These are phyloP conservation scores for Haplographium delicatum DNA, from an alignment of 495 filamentous ascomycete genomes.

Conservation along the genomic window DNA sequence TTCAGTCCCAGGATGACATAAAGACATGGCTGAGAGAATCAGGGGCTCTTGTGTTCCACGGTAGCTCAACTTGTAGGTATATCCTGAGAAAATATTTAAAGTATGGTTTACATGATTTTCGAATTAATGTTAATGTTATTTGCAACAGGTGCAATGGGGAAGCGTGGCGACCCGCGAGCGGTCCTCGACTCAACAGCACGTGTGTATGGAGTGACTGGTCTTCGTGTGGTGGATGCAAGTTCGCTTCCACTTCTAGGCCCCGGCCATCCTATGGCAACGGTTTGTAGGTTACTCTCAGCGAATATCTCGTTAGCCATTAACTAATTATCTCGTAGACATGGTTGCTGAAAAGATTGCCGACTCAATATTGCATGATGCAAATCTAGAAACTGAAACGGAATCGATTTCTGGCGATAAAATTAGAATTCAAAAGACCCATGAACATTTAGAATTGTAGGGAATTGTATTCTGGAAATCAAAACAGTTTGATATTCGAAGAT, in stretches of 20 bases:
- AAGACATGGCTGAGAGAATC: constrained; percentile 35
- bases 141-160: too few species aligned
- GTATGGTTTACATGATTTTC: too few species aligned
- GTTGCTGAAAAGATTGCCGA: constrained; percentile 59
- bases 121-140: too few species aligned
- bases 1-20: constrained; percentile 49
- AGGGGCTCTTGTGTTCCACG: constrained; percentile 45
- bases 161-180: constrained; percentile 34
- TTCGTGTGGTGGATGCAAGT: constrained; percentile 57
- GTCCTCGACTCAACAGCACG: constrained; percentile 48
- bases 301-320: background rate
- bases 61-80: constrained; percentile 44
- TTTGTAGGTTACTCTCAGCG: constrained; percentile 25
- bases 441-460: too few species aligned
- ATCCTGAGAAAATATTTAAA: too few species aligned
- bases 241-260: constrained; percentile 51
- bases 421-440: too few species aligned
- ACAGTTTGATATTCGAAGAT: too few species aligned
- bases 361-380: too few species aligned
- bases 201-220: constrained; percentile 44
- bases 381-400: too few species aligned
- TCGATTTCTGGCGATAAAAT: too few species aligned
- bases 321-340: constrained; percentile 26
- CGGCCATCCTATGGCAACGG: constrained; percentile 45
- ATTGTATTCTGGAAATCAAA: too few species aligned